A percentile compares a stretch with the other conserved stretches of the same genome.
Conservation (phyloP, 164 flowering plant genomes). For the Aristolochia fimbriata region DNA sequence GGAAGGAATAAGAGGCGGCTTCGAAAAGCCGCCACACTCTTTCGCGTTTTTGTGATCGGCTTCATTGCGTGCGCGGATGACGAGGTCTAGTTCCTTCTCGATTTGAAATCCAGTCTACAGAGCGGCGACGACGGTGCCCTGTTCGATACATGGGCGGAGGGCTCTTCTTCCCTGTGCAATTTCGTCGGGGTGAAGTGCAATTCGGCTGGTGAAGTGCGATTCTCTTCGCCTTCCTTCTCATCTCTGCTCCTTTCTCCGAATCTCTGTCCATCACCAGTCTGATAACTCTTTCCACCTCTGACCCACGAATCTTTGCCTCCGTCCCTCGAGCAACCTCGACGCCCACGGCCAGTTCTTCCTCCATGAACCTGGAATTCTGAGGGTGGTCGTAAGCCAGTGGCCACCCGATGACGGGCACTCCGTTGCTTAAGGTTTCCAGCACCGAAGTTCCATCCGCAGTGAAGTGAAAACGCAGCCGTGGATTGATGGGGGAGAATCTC, state of each 20-base stretch:
- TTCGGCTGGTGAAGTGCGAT: slow-evolving; percentile 10
- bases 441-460: slow-evolving; percentile 11
- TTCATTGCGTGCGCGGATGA: no score
- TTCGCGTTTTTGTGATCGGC: not conserved
- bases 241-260: slow-evolving; percentile 2
- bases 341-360: slow-evolving; percentile 1
- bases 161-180: slow-evolving; percentile 19
- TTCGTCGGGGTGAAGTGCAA: slow-evolving; percentile 52
- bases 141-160: slow-evolving; percentile 37
- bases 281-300: not conserved
- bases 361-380: slow-evolving; percentile 2
- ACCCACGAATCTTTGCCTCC: not conserved
- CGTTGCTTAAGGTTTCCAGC: slow-evolving; percentile 7
- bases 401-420: slow-evolving; percentile 13
- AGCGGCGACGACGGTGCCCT: slow-evolving; percentile 12
- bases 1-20: no score
- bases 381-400: slow-evolving; percentile 9
- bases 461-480: slow-evolving; percentile 9
- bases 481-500: slow-evolving; percentile 11
- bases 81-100: slow-evolving; percentile 31
- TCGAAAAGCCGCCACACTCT: no score
- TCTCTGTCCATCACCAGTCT: no score
- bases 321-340: slow-evolving; percentile 3
- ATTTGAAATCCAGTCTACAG: slow-evolving; percentile 22
- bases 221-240: slow-evolving; percentile 1